A percentile compares a stretch with the other conserved stretches of the same genome.
These are phyloP conservation scores for Diutina neorugosa DNA, from an alignment of 1,139 yeast genomes.

Conservation along the genomic window DNA sequence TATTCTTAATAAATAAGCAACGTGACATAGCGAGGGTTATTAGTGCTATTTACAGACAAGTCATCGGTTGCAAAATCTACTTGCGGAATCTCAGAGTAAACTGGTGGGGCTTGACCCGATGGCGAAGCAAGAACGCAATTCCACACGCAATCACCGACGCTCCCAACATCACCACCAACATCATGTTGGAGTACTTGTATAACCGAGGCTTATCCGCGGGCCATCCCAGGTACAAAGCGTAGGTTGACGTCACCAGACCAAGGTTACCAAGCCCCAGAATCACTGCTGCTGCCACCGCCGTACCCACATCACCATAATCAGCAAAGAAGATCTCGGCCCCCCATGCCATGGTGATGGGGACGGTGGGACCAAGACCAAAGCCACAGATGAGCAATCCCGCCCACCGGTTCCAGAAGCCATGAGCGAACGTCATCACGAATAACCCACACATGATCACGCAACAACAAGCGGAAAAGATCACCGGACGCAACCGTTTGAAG, in stretches of 20 bases:
- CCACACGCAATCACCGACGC: constrained; percentile 40
- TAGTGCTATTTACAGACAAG: no score
- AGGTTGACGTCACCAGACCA: constrained; percentile 77
- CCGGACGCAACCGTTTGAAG: constrained; percentile 43
- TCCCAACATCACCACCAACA: constrained; percentile 67
- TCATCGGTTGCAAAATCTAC: no score
- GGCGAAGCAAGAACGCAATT: background rate
- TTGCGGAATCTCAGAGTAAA: background rate
- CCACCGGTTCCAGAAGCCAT: constrained; percentile 62
- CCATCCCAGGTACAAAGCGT: constrained; percentile 82
- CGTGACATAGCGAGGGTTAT: no score
- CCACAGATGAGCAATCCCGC: constrained; percentile 77
- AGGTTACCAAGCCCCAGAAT: constrained; percentile 80
- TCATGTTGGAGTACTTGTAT: constrained; percentile 69
- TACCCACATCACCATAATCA: constrained; percentile 72
- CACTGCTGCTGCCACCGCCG: constrained; percentile 72
- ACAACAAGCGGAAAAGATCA: constrained; percentile 50
- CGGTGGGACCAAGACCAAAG: constrained; percentile 83
- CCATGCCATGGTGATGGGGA: constrained; percentile 83
- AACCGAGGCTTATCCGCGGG: constrained; percentile 57
- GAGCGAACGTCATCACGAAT: constrained; percentile 66
- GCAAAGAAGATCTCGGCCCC: constrained; percentile 64
- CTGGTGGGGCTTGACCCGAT: background rate
- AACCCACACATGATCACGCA: constrained; percentile 62
- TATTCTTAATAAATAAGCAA: no score